A percentile compares a stretch with the other conserved stretches of the same genome.
phyloP scores from a whole-genome alignment of 2,329 filamentous ascomycete species.

The Exophiala phaeomuriformis region DNA sequence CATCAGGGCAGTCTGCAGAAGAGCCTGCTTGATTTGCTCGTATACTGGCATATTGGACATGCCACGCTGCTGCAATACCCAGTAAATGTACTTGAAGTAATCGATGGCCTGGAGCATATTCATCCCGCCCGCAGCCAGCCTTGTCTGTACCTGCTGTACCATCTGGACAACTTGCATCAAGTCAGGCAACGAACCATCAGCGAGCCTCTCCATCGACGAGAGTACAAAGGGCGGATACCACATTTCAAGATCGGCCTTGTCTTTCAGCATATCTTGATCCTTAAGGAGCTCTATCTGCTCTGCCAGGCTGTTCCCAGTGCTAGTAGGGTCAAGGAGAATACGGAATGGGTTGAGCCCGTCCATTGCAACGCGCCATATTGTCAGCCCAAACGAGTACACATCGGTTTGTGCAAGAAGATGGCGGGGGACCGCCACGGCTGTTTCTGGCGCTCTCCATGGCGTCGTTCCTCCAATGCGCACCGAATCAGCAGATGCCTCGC shows the following conservation, averaged over 20 bases:
- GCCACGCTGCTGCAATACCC: not conserved
- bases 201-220: not conserved
- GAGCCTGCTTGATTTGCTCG: not conserved
- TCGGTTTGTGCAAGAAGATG: slow-evolving; percentile 8
- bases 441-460: slow-evolving; percentile 27
- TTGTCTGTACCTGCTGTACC: not conserved
- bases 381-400: slow-evolving; percentile 22
- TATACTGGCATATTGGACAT: not conserved
- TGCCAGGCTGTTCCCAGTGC: not conserved
- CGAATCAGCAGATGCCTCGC: slow-evolving; percentile 4
- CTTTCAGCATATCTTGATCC: not conserved
- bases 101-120: not conserved
- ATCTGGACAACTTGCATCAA: not conserved
- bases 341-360: slow-evolving; percentile 13
- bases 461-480: slow-evolving; percentile 23
- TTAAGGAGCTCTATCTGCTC: not conserved
- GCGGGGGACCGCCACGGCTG: slow-evolving; percentile 1
- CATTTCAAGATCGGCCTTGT: not conserved
- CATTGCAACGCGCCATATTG: slow-evolving; percentile 15
- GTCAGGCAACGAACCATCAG: not conserved
- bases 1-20: not conserved
- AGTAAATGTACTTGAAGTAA: slow-evolving; percentile 1
- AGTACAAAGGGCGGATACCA: not conserved
- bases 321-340: not conserved
- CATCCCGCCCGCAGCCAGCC: not conserved